phyloP scores from a whole-genome alignment of 1,284 basidiomycete species.

The Melampsora abietis-canadensis region DNA sequence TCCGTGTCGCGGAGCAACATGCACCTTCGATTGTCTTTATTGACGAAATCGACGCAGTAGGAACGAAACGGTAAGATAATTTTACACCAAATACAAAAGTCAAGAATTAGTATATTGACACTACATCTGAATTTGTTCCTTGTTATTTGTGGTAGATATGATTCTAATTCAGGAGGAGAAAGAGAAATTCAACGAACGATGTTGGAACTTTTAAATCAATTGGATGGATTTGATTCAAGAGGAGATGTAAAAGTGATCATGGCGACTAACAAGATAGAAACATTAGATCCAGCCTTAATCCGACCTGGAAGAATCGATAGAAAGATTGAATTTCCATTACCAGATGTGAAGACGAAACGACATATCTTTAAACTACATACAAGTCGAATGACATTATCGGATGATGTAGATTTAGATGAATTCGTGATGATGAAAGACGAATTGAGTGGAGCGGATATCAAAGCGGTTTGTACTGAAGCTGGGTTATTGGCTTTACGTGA shows the following conservation, averaged over 20 bases:
- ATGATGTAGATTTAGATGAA: conserved; percentile 94
- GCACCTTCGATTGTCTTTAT: conserved; percentile 57
- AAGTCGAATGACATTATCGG: conserved; percentile 83
- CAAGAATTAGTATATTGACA: no score
- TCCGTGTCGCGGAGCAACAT: conserved; percentile 56
- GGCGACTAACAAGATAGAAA: conserved; percentile 88
- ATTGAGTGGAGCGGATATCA: conserved; percentile 94
- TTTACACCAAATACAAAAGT: conserved; percentile 60
- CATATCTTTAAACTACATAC: conserved; percentile 98
- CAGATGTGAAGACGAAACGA: conserved; percentile 83
- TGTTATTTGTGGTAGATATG: conserved; percentile 50
- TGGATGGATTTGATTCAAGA: conserved; percentile 98
- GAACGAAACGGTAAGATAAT: conserved; percentile 63
- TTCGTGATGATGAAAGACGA: conserved; percentile 96
- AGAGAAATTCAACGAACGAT: conserved; percentile 57
- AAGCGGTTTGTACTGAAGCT: conserved; percentile 92
- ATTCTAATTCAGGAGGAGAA: conserved; percentile 57
- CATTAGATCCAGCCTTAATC: conserved; percentile 92
- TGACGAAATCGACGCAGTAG: conserved; percentile 57
- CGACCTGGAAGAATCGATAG: conserved; percentile 97
- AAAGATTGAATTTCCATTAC: conserved; percentile 74
- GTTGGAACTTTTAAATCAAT: conserved; percentile 61
- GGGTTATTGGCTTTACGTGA: conserved; percentile 90
- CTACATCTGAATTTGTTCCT: not conserved
- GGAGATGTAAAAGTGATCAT: conserved; percentile 90